Evolutionary conservation across 2,329 filamentous ascomycete species (phyloP).

Genomic region (Xylariaceae sp.): DNA sequence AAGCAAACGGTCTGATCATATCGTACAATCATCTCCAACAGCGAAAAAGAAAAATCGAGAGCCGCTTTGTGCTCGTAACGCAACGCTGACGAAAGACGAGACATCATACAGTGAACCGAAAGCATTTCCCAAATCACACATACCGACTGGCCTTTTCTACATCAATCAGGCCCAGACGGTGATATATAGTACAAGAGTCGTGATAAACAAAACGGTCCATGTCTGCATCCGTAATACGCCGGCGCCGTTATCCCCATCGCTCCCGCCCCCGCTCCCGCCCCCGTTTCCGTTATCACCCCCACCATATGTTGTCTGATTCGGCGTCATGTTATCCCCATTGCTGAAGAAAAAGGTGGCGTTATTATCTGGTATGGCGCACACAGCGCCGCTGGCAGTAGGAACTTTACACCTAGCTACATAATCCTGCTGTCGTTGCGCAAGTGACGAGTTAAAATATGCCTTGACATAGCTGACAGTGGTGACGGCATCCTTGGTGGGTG

Average conservation of each 20-base stretch:
- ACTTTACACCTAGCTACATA: slow-evolving; percentile 39
- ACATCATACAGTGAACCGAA: not conserved
- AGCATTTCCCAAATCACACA: not conserved
- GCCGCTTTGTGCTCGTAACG: not conserved
- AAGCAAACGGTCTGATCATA: not conserved
- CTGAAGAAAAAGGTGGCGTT: slow-evolving; percentile 46
- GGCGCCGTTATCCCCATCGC: slow-evolving; percentile 2
- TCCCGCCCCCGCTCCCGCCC: not conserved
- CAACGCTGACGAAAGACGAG: slow-evolving; percentile 4
- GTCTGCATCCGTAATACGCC: slow-evolving; percentile 1
- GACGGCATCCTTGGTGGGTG: slow-evolving; percentile 56
- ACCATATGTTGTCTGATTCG: slow-evolving; percentile 41
- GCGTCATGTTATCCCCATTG: slow-evolving; percentile 40
- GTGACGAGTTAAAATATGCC: slow-evolving; percentile 72
- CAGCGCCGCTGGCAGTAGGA: slow-evolving; percentile 32
- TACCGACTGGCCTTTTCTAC: not conserved
- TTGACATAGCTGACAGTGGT: slow-evolving; percentile 66
- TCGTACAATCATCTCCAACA: not conserved
- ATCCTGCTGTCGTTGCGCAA: slow-evolving; percentile 35
- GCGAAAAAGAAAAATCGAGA: not conserved
- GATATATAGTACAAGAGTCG: slow-evolving; percentile 8
- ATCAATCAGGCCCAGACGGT: not conserved
- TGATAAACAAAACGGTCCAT: slow-evolving; percentile 11
- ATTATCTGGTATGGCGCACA: slow-evolving; percentile 48
- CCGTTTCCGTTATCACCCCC: not conserved